These are phyloP conservation scores for Gyromitra esculenta DNA, from an alignment of 2,329 filamentous ascomycete genomes.

Conservation along the genomic window DNA sequence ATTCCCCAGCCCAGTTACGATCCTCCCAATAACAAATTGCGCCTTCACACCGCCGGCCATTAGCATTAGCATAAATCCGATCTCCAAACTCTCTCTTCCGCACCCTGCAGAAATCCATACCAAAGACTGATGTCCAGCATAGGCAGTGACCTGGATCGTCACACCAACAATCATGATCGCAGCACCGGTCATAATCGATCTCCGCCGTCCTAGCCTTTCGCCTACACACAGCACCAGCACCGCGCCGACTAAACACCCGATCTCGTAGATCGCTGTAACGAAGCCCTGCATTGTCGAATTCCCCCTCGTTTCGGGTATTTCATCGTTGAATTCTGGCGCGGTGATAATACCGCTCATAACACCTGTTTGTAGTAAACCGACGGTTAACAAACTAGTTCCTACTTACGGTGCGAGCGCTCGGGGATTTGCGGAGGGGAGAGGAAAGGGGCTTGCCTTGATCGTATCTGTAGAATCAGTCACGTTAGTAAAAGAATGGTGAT, in stretches of 20 bases:
- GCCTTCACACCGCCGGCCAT: slow-evolving; percentile 58
- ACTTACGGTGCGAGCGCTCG: neutral
- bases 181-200: slow-evolving; percentile 70
- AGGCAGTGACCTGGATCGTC: slow-evolving; percentile 65
- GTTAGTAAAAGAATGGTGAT: neutral
- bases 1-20: slow-evolving; percentile 67
- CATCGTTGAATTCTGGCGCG: slow-evolving; percentile 64
- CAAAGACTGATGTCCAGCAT: slow-evolving; percentile 45
- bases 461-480: slow-evolving; percentile 59
- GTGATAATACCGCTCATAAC: slow-evolving; percentile 68
- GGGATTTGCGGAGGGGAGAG: neutral
- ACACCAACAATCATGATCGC: slow-evolving; percentile 70
- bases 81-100: slow-evolving; percentile 37
- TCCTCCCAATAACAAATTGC: slow-evolving; percentile 68
- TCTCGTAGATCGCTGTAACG: slow-evolving; percentile 65
- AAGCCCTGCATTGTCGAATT: slow-evolving; percentile 65
- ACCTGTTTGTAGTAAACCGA: slow-evolving; percentile 54
- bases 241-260: slow-evolving; percentile 68
- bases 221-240: slow-evolving; percentile 65
- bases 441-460: slow-evolving; percentile 63
- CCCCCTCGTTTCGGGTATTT: slow-evolving; percentile 63
- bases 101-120: slow-evolving; percentile 12
- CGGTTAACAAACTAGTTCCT: neutral
- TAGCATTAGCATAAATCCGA: slow-evolving; percentile 49
- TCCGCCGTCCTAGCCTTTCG: slow-evolving; percentile 68